Base-by-base conservation (phyloP, 192 early-diverging fungal genomes). In the Funneliformis geosporum region DNA sequence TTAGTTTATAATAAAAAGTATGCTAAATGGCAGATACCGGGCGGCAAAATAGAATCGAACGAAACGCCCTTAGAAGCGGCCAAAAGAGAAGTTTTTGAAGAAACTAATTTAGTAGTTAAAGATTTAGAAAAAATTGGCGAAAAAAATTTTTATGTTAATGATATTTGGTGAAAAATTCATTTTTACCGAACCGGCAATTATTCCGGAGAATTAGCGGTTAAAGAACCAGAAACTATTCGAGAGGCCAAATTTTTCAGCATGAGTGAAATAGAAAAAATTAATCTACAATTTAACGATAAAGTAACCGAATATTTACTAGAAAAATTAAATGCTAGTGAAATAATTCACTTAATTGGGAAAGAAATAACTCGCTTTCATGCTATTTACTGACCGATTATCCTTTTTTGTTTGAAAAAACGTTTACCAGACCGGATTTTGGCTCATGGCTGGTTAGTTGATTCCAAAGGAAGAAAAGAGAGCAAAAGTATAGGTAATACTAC, bases 71-170 rank as follows among this genome's bases (percentile, higher is more conserved):
- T 43, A 23, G 33, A 5, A 50, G 71, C 71, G 5, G 71, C 71
- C 9, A 44, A 73, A 73, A 73, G 71, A 47, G 71, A 73, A 46
- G 10, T 73, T 10, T 73, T 44, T 46, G 71, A 73, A 46, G 71
- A 73, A 73, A 73, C 71, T 73, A 73, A 46, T 50, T 23, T 73
- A 73, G 42, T 44, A 50, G 21, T 73, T n/a, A 55, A 73, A 10
- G 33, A 73, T 46, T 55, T 73, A 38, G 65, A 66, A 39, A 66
- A 66, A 66, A 66, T 66, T 27, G 65, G 23, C 3, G 25, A 66
- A 66, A 25, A 66, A 28, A 27, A 39, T 66, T 66, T 66, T 66
- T 66, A 66, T 66, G 65, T 66, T 66, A 27, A 66, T 39, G 12
- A 66, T 25, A 66, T 27, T 66, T 66, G 65, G 12, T 39, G 65